phyloP scores from a whole-genome alignment of 1,284 basidiomycete species.

The Trametes versicolor region DNA sequence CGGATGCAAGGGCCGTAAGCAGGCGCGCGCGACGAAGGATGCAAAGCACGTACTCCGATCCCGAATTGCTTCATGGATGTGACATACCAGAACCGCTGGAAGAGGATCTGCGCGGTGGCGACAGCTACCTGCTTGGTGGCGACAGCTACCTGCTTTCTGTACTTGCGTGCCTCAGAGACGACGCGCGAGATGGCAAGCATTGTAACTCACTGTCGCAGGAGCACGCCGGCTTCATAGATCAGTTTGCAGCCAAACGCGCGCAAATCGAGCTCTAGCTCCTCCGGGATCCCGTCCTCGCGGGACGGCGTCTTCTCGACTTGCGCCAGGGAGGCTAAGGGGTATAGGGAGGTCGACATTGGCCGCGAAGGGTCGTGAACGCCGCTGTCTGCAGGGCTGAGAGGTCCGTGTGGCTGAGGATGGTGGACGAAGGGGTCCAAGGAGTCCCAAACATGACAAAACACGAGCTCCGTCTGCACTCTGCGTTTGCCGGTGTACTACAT shows the following conservation, averaged over 20 bases:
- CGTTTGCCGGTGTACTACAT: conserved; percentile 17
- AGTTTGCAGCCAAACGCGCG: conserved; percentile 90
- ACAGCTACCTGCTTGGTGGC: conserved; percentile 97
- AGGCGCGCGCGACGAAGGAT: conserved; percentile 20
- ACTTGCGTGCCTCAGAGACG: conserved; percentile 8
- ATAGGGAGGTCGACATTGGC: conserved; percentile 67
- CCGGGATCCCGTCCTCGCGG: conserved; percentile 81
- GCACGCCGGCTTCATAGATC: conserved; percentile 93
- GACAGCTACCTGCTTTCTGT: conserved; percentile 95
- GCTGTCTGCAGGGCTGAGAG: not conserved
- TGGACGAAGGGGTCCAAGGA: conserved; percentile 12
- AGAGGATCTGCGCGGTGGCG: conserved; percentile 95
- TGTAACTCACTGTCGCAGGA: conserved; percentile 82
- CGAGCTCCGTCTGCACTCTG: conserved; percentile 6
- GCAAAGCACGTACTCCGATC: conserved; percentile 72
- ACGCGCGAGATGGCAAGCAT: not conserved
- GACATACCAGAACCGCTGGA: conserved; percentile 97
- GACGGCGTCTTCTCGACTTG: conserved; percentile 89
- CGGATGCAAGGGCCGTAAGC: not conserved
- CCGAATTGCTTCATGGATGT: conserved; percentile 94
- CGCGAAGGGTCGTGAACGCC: not conserved
- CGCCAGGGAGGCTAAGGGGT: conserved; percentile 84
- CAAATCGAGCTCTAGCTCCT: conserved; percentile 86
- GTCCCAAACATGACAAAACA: conserved; percentile 36
- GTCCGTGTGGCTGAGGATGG: conserved; percentile 2